Conservation (phyloP, 202 grass and related monocot genomes). For the Setaria viridis region DNA sequence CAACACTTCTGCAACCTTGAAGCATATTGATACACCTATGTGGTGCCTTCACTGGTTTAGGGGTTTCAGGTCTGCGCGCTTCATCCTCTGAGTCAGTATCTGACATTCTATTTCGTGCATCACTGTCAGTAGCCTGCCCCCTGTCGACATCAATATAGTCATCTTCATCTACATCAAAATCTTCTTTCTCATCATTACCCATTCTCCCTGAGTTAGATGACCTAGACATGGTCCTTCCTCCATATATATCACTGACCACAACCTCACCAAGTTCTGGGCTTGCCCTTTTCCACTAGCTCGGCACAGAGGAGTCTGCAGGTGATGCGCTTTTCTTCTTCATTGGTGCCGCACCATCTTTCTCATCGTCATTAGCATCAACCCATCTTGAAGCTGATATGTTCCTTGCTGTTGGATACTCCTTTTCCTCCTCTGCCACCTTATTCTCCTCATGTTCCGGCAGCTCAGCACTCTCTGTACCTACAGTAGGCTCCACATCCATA, state of each 20-base stretch:
- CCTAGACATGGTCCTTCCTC: slow-evolving; percentile 60
- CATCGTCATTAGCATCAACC: slow-evolving; percentile 76
- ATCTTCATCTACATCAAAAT: slow-evolving; percentile 49
- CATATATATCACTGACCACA: slow-evolving; percentile 67
- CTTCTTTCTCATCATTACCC: slow-evolving; percentile 46
- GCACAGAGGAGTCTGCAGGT: slow-evolving; percentile 44
- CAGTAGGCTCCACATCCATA: slow-evolving; percentile 54
- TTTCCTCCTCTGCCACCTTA: slow-evolving; percentile 67
- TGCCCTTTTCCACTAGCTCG: slow-evolving; percentile 51
- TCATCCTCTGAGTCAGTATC: slow-evolving; percentile 67
- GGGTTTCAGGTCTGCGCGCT: slow-evolving; percentile 55
- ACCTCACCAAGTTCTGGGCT: slow-evolving; percentile 93
- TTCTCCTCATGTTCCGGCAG: slow-evolving; percentile 45
- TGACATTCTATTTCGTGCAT: slow-evolving; percentile 44
- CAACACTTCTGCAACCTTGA: slow-evolving; percentile 94
- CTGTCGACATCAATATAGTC: slow-evolving; percentile 84
- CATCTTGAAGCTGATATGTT: slow-evolving; percentile 95
- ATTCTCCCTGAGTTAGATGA: slow-evolving; percentile 76
- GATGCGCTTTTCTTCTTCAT: slow-evolving; percentile 63
- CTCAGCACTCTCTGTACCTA: slow-evolving; percentile 43
- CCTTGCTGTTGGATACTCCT: slow-evolving; percentile 63
- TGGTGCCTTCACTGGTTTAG: slow-evolving; percentile 60
- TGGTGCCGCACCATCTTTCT: slow-evolving; percentile 37
- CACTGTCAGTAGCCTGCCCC: slow-evolving; percentile 50
- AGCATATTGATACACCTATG: slow-evolving; percentile 97